Base-by-base conservation (phyloP, 164 flowering plant species). In the Chimonanthus salicifolius region DNA sequence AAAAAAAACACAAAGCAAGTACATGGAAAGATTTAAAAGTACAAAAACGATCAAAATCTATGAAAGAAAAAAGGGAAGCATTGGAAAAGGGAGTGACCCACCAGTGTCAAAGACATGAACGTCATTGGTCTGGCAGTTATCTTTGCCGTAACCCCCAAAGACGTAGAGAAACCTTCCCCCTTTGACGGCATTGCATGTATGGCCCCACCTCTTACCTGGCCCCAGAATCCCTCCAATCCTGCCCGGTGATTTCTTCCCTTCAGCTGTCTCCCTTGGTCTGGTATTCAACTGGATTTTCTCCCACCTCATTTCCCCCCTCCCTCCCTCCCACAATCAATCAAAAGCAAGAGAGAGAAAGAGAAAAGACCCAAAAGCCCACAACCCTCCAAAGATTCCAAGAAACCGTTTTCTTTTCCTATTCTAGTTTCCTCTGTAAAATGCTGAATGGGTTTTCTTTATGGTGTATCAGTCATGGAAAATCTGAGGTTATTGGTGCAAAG, bases 131-230 rank as follows among this genome's bases (percentile, higher is more conserved):
- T 91, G 99, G 70, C 91, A 87, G 76, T 89, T 92, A 66, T 87
- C 87, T 78, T 81, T 77, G 70, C 98, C 96, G 82, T 90, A 95
- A 7, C 99, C 99, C 47, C 99, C 99, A 69, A 95, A 92, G 13
- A 95, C 89, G 72, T 90, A 92, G 73, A 95, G 87, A 75, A 84
- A 81, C 65, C 84, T 87, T 6, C 98, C 99, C 49, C 97, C 94
- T 82, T 79, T 85, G 78, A 95, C 74, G 79, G 94, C 84, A 83
- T 91, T 95, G 81, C 96, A 92, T 43, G 99, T 90, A 82, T 95
- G 99, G 5, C 99, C 99, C 99, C 99, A 95, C 77, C 96, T 87
- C 80, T 80, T 88, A 51, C 98, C 98, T 10, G 99, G 98, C 82
- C 92, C 95, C 47, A 77, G 70, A 64, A 72, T 67, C 69, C 76